Percentiles rank a stretch among this genome's conserved stretches.
phyloP scores from a whole-genome alignment of 2,329 filamentous ascomycete genomes.

The Colletotrichum limetticola region DNA sequence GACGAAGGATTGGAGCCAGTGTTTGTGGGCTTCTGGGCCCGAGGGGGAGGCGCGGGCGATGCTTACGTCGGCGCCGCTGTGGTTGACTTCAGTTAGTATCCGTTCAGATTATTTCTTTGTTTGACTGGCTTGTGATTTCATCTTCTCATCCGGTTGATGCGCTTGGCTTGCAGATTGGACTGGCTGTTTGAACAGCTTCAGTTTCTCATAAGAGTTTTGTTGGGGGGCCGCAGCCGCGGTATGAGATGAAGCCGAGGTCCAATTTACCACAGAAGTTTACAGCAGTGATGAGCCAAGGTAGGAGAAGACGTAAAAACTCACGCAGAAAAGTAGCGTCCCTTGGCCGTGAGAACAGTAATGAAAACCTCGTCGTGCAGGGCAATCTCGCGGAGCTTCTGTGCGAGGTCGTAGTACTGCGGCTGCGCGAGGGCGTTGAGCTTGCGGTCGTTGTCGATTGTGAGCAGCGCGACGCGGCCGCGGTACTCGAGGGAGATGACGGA shows the following conservation, averaged over 20 bases:
- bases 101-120: no score
- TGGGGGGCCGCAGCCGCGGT: no score
- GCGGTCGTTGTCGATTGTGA: conserved; percentile 85
- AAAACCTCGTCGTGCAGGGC: conserved; percentile 82
- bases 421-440: conserved; percentile 88
- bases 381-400: conserved; percentile 78
- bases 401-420: conserved; percentile 81
- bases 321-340: conserved; percentile 90
- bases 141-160: neutral
- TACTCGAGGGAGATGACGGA: conserved; percentile 51
- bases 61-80: conserved; percentile 82
- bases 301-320: conserved; percentile 54
- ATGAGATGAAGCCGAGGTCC: neutral
- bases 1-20: conserved; percentile 78
- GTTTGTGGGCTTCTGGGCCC: conserved; percentile 52
- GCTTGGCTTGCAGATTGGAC: neutral
- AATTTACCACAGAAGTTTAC: neutral
- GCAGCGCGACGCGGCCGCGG: conserved; percentile 66
- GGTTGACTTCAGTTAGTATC: neutral
- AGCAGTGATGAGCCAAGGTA: no score
- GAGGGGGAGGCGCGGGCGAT: conserved; percentile 57
- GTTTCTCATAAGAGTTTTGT: neutral
- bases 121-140: neutral
- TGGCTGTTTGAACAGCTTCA: neutral
- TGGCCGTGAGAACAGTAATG: conserved; percentile 86